Evolutionary conservation across 2,329 filamentous ascomycete species (phyloP), one percentile per base, ranked within the genome.

Genomic region (Dryadomyces quercivorus): DNA sequence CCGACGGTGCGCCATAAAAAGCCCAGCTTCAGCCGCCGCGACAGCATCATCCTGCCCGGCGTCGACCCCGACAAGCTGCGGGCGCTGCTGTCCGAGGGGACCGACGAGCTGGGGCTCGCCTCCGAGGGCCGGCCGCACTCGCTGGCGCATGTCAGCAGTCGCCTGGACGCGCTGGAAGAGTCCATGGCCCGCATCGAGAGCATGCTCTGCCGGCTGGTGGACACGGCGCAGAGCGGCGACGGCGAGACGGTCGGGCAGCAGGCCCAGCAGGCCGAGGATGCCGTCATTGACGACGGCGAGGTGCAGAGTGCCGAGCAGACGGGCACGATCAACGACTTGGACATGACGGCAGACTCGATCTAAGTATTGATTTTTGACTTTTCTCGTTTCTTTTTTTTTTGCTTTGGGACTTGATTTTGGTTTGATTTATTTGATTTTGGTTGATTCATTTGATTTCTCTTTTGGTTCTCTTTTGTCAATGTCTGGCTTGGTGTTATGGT

Each of bases 31-130:
- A 59, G 56, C 49, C 71, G 78, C 40, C 70, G 78, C 49, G 78
- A 82, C 65, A 81, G 78, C 43, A 78, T 80, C 56, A 68, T 71
- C 57, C 80, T 78, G 56, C 77, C 76, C 0, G 73, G 74, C 0
- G 66, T 80, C 15, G 64, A 61, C 26, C 54, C 69, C 38, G 71
- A 74, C 51, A 77, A 80, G 63, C 64, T 81, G 57, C 71, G 72
- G 26, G 67, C 69, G 1, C 73, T 77, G 7, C 69, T 80, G 55
- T 67, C 70, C 13, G 68, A 72, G 42, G 75, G 18, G 13, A 20
- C 6, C 13, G 16, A 31, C 15, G 46, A 38, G 7, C 42, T n/a
- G 8, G n/a, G 31, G 31, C n/a, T 21, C n/a, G 31, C 2, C 48
- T 16, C 16, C 54, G 36, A 40, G 4, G 15, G 9, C 36, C 36